A percentile compares a stretch with the other conserved stretches of the same genome.
These are phyloP conservation scores for Phytophthora nicotianae DNA, from an alignment of 352 stramenopile genomes.

Conservation along the genomic window DNA sequence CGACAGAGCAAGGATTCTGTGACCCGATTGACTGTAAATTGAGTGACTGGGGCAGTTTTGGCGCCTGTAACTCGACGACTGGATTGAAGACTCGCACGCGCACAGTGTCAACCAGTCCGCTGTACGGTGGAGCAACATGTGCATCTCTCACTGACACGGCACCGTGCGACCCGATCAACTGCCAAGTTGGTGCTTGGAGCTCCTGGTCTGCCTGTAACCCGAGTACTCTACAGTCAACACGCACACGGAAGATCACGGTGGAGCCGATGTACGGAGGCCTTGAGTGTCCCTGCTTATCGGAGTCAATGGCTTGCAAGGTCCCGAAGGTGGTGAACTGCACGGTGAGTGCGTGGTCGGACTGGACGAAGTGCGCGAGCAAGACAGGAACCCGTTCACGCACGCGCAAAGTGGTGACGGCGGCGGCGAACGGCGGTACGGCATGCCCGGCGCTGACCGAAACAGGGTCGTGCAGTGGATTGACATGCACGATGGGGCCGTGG, in stretches of 20 bases:
- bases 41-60: slow-evolving; percentile 43
- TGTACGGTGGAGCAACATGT: slow-evolving; percentile 53
- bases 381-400: slow-evolving; percentile 41
- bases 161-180: slow-evolving; percentile 59
- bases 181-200: slow-evolving; percentile 41
- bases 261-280: slow-evolving; percentile 41
- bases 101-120: slow-evolving; percentile 22
- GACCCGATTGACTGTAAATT: slow-evolving; percentile 52
- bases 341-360: slow-evolving; percentile 49
- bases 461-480: slow-evolving; percentile 40
- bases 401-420: slow-evolving; percentile 41
- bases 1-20: slow-evolving; percentile 42
- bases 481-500: slow-evolving; percentile 60
- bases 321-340: slow-evolving; percentile 51
- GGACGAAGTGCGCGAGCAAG: slow-evolving; percentile 50
- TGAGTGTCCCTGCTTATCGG: slow-evolving; percentile 43
- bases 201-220: slow-evolving; percentile 25
- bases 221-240: slow-evolving; percentile 30
- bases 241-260: slow-evolving; percentile 39
- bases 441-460: slow-evolving; percentile 50
- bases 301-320: slow-evolving; percentile 49
- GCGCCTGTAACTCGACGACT: slow-evolving; percentile 33
- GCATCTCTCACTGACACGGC: slow-evolving; percentile 27
- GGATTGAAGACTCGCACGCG: slow-evolving; percentile 39
- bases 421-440: slow-evolving; percentile 38